Conservation (phyloP, 208 protist genomes). For the Trypanosoma vivax region DNA sequence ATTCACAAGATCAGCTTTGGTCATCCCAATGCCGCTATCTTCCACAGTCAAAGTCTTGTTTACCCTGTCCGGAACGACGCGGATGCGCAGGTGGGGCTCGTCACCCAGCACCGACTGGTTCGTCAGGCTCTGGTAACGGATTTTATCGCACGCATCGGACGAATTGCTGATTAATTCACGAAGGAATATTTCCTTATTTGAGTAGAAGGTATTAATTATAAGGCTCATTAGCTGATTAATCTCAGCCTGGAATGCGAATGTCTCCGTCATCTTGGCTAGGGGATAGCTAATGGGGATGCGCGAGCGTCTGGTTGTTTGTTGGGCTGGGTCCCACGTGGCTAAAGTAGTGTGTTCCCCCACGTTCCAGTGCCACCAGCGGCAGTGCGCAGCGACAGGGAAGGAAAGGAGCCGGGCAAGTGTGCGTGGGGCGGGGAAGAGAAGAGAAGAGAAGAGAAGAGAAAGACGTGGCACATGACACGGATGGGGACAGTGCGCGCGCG, state of each 20-base stretch:
- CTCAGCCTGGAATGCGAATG: conserved; percentile 89
- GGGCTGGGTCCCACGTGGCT: not conserved
- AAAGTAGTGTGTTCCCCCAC: too few species aligned
- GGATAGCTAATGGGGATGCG: not conserved
- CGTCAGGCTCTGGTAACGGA: conserved; percentile 95
- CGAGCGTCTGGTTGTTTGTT: not conserved
- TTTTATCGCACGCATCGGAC: conserved; percentile 98
- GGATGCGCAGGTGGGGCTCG: conserved; percentile 93
- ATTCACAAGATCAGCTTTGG: conserved; percentile 97
- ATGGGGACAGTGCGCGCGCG: too few species aligned
- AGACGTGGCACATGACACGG: too few species aligned
- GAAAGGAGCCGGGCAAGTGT: too few species aligned
- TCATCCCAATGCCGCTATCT: conserved; percentile 99
- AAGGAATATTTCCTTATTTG: conserved; percentile 99
- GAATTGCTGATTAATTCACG: conserved; percentile 99
- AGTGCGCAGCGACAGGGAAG: too few species aligned
- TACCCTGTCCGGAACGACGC: conserved; percentile 93
- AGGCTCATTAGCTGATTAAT: conserved; percentile 97
- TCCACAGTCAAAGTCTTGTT: conserved; percentile 95
- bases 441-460: too few species aligned
- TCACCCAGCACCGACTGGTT: conserved; percentile 88
- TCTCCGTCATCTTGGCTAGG: conserved; percentile 28
- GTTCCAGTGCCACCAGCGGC: too few species aligned
- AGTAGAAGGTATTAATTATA: conserved; percentile 99
- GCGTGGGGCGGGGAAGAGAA: too few species aligned